These are phyloP conservation scores for Phytophthora tentaculata DNA, from an alignment of 352 stramenopile genomes.

Conservation along the genomic window DNA sequence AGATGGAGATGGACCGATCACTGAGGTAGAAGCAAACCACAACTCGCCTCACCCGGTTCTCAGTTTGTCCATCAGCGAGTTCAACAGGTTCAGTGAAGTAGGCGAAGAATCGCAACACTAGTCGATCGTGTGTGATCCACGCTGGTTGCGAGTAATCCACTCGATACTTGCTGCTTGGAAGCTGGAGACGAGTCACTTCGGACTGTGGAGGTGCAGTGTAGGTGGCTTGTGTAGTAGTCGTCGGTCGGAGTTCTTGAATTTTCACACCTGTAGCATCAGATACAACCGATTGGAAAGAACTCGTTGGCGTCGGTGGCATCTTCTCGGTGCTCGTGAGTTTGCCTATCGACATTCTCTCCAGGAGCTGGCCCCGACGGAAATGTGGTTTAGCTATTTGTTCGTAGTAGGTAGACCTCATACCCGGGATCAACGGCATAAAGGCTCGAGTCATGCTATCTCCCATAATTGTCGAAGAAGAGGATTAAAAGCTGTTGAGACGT, in stretches of 20 bases:
- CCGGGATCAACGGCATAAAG: slow-evolving; percentile 57
- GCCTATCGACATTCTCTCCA: slow-evolving; percentile 69
- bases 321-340: slow-evolving; percentile 40
- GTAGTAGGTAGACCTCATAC: slow-evolving; percentile 59
- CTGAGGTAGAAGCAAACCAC: slow-evolving; percentile 86
- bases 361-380: slow-evolving; percentile 67
- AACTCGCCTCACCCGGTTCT: slow-evolving; percentile 57
- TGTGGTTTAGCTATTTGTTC: slow-evolving; percentile 48
- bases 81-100: slow-evolving; percentile 72
- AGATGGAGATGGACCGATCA: slow-evolving; percentile 87
- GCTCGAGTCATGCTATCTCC: slow-evolving; percentile 8
- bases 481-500: slow-evolving; percentile 7
- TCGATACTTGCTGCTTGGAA: slow-evolving; percentile 53
- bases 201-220: slow-evolving; percentile 22
- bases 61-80: slow-evolving; percentile 24
- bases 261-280: slow-evolving; percentile 21
- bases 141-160: slow-evolving; percentile 47
- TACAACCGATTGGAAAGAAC: slow-evolving; percentile 12
- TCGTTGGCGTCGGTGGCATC: slow-evolving; percentile 1
- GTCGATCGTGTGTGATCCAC: slow-evolving; percentile 76
- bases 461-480: slow-evolving; percentile 15
- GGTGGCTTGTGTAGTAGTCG: slow-evolving; percentile 15
- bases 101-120: slow-evolving; percentile 91
- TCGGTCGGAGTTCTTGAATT: slow-evolving; percentile 7
- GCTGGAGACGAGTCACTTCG: slow-evolving; percentile 17